Percentiles rank a stretch among this genome's conserved stretches.
phyloP scores from a whole-genome alignment of 2,329 filamentous ascomycete genomes.

The Catunica adiposa region DNA sequence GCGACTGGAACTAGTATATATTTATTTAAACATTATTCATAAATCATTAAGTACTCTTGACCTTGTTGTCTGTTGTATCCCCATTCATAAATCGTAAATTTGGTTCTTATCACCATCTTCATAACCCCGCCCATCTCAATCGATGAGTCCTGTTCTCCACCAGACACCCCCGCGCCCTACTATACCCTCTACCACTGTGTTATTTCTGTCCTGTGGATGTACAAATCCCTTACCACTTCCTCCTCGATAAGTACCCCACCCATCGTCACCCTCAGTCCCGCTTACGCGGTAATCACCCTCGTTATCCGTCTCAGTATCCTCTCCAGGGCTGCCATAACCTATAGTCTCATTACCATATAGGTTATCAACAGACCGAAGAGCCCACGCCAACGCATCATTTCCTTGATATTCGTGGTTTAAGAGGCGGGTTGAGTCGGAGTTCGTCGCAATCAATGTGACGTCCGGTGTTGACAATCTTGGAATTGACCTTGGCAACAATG shows the following conservation, averaged over 20 bases:
- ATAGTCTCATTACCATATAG: background rate
- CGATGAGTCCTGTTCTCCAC: no score
- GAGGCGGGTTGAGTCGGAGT: background rate
- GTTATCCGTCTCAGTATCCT: background rate
- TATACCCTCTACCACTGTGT: no score
- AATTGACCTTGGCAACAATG: background rate
- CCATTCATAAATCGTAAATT: no score
- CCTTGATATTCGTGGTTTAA: background rate
- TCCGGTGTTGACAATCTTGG: background rate
- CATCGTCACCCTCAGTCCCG: background rate
- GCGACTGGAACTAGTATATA: background rate
- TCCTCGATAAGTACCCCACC: background rate
- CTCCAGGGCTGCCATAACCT: background rate
- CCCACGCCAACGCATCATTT: background rate
- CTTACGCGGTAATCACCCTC: background rate
- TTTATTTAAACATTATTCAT: slow-evolving; percentile 1
- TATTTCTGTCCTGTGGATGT: no score
- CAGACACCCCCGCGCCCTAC: no score
- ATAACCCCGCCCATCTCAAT: no score
- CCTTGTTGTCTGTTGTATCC: background rate
- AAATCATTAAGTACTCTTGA: background rate
- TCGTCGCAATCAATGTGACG: background rate
- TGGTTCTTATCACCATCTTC: no score
- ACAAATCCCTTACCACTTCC: background rate
- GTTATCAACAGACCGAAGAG: background rate